Base-by-base conservation (phyloP, 2,329 filamentous ascomycete genomes). In the Fusarium bactridioides region DNA sequence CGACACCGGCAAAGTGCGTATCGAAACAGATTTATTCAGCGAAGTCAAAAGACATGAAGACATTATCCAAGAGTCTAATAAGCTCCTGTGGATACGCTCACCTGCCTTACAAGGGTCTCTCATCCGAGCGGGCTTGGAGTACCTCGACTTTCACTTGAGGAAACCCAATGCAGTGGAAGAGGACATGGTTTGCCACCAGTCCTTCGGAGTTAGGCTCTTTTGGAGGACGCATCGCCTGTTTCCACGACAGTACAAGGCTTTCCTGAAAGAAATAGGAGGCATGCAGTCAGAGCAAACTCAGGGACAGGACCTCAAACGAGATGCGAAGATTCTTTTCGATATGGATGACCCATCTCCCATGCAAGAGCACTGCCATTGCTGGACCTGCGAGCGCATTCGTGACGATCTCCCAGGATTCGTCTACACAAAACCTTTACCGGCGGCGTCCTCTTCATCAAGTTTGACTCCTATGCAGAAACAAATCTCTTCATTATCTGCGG, bases 341-440 rank as follows among this genome's bases (percentile, higher is more conserved):
- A 35, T 44, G 4, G 29, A 45, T 1, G 38, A 33, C 6, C 27
- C 41, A 3, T 27, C 61, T 2, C 12, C 23, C 5, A 10, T 7
- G 6, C 44, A 4, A 7, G 27, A 45, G 18, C 8, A 12, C 18
- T 72, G 69, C 18, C 61, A 44, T 9, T 72, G 69, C 23, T 71
- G 69, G 69, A 72, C 56, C 7, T 72, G 69, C 15, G 69, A 72
- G 29, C 59, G 64, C 3, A 72, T 72, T 15, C 69, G 69, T 4
- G 59, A 72, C 4, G 48, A 69, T n/a, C 7, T 54, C 21, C 59
- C 69, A 5, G 57, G 47, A 16, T 72, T 72, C 13, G 18, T 25
- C 3, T 66, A 72, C 23, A 23, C 21, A n/a, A 43, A 67, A 11
- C 25, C 23, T 11, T 21, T 27, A 7, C 3, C 9, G 10, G 4